A percentile compares a stretch with the other conserved stretches of the same genome.
Evolutionary conservation across 768 basidiomycete species (phyloP).

Genomic region (Boletus pseudo-olivaceus): DNA sequence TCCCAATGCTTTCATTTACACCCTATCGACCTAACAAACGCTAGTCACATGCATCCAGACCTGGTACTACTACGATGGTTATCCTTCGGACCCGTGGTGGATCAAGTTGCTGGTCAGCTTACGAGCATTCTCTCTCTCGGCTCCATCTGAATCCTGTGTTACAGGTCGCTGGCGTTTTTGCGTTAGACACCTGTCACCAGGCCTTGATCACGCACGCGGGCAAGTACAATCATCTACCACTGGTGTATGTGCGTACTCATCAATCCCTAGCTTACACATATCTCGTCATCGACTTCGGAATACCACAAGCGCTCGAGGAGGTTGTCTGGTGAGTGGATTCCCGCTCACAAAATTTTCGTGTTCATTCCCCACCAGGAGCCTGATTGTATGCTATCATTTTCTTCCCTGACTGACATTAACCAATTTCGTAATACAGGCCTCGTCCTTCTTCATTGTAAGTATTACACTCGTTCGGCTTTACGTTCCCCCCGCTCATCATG

Average conservation of each 20-base stretch:
- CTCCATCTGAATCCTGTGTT: not conserved
- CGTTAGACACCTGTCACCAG: conserved; percentile 56
- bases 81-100: conserved; percentile 51
- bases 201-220: conserved; percentile 53
- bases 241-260: not conserved
- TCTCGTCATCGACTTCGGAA: conserved; percentile 39
- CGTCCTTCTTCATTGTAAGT: conserved; percentile 56
- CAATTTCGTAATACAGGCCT: conserved; percentile 35
- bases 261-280: conserved; percentile 44
- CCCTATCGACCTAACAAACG: conserved; percentile 1
- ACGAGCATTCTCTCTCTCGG: not conserved
- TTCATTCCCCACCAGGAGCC: conserved; percentile 14
- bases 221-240: conserved; percentile 12
- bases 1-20: not conserved
- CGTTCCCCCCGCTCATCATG: not conserved
- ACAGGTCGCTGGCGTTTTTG: conserved; percentile 50
- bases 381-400: conserved; percentile 9
- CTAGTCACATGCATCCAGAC: conserved; percentile 56
- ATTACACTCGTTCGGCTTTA: not conserved
- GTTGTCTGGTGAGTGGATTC: conserved; percentile 38
- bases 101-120: conserved; percentile 45
- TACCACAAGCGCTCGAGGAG: not conserved
- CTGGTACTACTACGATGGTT: conserved; percentile 50
- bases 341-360: not conserved
- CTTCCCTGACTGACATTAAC: not conserved